Evolutionary conservation across 768 basidiomycete genomes (phyloP).

Genomic region (Hygrocybe punicea): DNA sequence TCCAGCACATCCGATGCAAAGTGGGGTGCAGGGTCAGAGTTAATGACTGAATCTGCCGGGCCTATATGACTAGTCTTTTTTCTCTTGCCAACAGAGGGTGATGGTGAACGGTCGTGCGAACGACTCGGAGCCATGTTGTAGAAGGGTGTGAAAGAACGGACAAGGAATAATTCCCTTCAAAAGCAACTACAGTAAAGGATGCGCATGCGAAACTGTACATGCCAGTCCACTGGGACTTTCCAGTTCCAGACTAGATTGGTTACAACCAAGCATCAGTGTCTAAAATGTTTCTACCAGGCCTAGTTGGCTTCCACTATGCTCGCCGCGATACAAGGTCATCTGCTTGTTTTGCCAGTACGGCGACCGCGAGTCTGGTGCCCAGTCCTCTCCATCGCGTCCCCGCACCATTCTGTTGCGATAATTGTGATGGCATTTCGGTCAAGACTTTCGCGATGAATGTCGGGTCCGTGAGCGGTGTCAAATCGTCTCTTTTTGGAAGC

Average conservation of each 20-base stretch:
- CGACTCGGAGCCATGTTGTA: constrained; percentile 28
- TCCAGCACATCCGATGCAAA: constrained; percentile 60
- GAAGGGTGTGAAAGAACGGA: background rate
- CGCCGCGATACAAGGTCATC: too few relatives aligned
- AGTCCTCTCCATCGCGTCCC: constrained; percentile 85
- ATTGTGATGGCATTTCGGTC: constrained; percentile 54
- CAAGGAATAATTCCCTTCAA: too few relatives aligned
- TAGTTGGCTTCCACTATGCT: too few relatives aligned
- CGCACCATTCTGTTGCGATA: constrained; percentile 59
- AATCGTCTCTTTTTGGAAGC: constrained; percentile 70
- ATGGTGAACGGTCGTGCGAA: constrained; percentile 27
- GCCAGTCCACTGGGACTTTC: too few relatives aligned
- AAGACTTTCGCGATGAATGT: constrained; percentile 76
- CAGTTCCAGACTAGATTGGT: too few relatives aligned
- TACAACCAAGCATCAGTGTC: too few relatives aligned
- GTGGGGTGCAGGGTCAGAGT: constrained; percentile 34
- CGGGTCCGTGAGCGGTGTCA: constrained; percentile 84
- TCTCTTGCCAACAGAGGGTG: constrained; percentile 20
- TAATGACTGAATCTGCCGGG: constrained; percentile 2
- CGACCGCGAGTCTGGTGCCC: constrained; percentile 59
- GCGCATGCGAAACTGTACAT: too few relatives aligned
- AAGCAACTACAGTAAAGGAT: too few relatives aligned
- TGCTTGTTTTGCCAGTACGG: constrained; percentile 25
- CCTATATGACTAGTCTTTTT: constrained; percentile 29
- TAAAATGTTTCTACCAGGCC: too few relatives aligned